These are phyloP conservation scores for Vishniacozyma victoriae DNA, from an alignment of 768 basidiomycete species.

Conservation along the genomic window DNA sequence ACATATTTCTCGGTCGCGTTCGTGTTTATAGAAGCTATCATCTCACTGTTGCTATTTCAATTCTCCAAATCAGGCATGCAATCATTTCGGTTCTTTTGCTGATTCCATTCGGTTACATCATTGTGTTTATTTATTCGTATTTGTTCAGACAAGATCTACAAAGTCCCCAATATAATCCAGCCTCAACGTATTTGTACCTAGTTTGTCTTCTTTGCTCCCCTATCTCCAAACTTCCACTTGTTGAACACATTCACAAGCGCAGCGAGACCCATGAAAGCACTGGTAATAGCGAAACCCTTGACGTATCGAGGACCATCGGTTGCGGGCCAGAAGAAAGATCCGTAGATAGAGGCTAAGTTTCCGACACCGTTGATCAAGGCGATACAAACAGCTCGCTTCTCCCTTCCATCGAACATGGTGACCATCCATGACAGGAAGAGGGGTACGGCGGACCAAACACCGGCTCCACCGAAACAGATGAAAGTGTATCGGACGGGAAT, in stretches of 20 bases:
- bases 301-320: slow-evolving; percentile 34
- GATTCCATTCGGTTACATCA: too few relatives aligned
- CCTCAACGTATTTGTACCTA: too few relatives aligned
- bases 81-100: too few relatives aligned
- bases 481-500: slow-evolving; percentile 37
- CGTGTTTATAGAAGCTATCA: too few relatives aligned
- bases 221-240: slow-evolving; percentile 34
- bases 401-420: slow-evolving; percentile 42
- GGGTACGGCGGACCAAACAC: slow-evolving; percentile 45
- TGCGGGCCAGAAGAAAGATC: slow-evolving; percentile 46
- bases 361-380: slow-evolving; percentile 45
- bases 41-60: too few relatives aligned
- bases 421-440: slow-evolving; percentile 43
- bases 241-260: slow-evolving; percentile 11
- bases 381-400: slow-evolving; percentile 43
- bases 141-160: too few relatives aligned
- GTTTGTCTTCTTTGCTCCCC: too few relatives aligned
- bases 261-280: slow-evolving; percentile 30
- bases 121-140: too few relatives aligned
- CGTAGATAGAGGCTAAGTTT: slow-evolving; percentile 40
- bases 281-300: slow-evolving; percentile 37
- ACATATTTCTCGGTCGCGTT: too few relatives aligned
- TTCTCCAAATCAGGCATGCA: too few relatives aligned
- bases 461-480: slow-evolving; percentile 44
- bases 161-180: too few relatives aligned